Base-by-base conservation (phyloP, 1,284 basidiomycete species). In the Marasmius sp. region DNA sequence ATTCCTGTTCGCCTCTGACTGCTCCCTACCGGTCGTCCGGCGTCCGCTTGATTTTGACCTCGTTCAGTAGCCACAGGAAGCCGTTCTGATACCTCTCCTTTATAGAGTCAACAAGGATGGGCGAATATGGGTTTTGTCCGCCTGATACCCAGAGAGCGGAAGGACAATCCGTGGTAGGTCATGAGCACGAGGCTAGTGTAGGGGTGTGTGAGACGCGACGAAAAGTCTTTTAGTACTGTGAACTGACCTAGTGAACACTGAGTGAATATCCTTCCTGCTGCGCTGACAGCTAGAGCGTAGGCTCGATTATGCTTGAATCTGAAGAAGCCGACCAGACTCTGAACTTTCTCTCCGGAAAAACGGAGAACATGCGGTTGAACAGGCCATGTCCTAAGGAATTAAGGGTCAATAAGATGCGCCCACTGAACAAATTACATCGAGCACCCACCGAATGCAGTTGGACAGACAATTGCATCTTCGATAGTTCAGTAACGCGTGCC, bases 51-150 rank as follows among this genome's bases (percentile, higher is more conserved):
- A n/a, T n/a, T n/a, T n/a, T n/a, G n/a, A n/a, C n/a, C n/a, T n/a
- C n/a, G 87, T 92, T 92, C 37, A 93, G 73, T 37, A 90, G 86
- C 91, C 91, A 93, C 4, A 92, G 66, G 1, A 88, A 84, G 10
- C 91, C 90, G 12, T 80, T 77, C 0, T 90, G 89, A 68, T 89
- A 91, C 34, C 83, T 79, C 2, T 72, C 62, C 50, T 85, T 82
- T 12, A 89, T 73, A 22, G 41, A 82, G 61, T 86, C 82, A 1
- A 92, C 83, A 45, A 92, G 84, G 2, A 79, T 79, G 22, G 77
- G 76, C 67, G 90, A 90, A 89, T 86, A 58, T 83, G 81, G 45
- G 77, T 76, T 69, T 89, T 88, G 62, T 92, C 85, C 1, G 89
- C 89, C 70, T 91, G 90, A 67, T 86, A 93, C 3, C 91, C 90